Base-by-base conservation (phyloP, 2,329 filamentous ascomycete genomes). In the Hypoxylon sp. region DNA sequence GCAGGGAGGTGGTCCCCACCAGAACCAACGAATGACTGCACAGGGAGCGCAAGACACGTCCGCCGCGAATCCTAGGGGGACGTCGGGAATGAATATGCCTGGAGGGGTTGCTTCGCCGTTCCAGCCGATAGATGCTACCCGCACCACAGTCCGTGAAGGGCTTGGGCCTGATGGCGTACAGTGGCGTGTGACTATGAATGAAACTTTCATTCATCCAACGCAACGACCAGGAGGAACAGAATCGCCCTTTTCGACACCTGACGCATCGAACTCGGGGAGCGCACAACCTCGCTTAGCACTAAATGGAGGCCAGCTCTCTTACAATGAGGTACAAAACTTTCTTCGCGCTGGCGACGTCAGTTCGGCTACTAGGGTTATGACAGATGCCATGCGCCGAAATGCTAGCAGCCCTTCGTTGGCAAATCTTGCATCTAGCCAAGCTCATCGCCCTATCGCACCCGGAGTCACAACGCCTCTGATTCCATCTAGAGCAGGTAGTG, bases 161-260 rank as follows among this genome's bases (percentile, higher is more conserved):
- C 73, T 84, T 33, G 83, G 83, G 0, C 83, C 85, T 9, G 84
- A 87, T 70, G 86, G 86, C 14, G 81, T 85, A 64, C 80, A 84
- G 62, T 86, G 84, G 82, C 83, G 84, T 46, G 79, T 87, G 58
- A 86, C 84, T 2, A 79, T 85, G 58, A 87, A 86, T 72, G 84
- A 86, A 67, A 80, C 81, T 2, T 65, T 78, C 9, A 39, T 63
- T 33, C 71, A 57, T 63, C 63, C 71, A 42, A 37, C 55, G 63
- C 64, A 67, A 59, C 55, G 48, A 51, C 74, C 26, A 35, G 66
- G 69, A 66, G 48, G 75, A 65, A 70, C 72, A 9, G 67, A 66
- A 35, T 75, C 72, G n/a, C 75, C 74, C 24, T 72, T 75, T 47
- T 58, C 73, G 46, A 56, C 68, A 56, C 50, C 70, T 24, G 67